Conservation (phyloP, 2,329 filamentous ascomycete species). For the Phyllachora maydis region DNA sequence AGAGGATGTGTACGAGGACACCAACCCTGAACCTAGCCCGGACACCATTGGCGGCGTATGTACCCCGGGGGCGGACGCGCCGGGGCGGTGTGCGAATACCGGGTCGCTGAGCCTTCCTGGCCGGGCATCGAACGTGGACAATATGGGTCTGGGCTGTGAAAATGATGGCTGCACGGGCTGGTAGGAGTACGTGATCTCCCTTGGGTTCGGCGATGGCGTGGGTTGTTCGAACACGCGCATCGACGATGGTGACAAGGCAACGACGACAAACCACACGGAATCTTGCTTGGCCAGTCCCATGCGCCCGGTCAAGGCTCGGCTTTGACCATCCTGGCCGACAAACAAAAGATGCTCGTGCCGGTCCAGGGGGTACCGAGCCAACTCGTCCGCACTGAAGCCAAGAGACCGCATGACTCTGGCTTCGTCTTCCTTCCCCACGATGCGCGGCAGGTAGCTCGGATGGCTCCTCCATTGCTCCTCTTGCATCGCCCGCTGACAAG, state of each 20-base stretch:
- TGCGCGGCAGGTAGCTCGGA: conserved; percentile 42
- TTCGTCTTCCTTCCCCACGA: conserved; percentile 32
- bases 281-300: conserved; percentile 37
- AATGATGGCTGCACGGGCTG: conserved; percentile 16
- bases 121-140: conserved; percentile 23
- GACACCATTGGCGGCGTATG: no score
- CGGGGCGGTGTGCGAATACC: conserved; percentile 8
- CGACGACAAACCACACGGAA: conserved; percentile 40
- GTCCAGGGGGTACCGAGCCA: conserved; percentile 28
- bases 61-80: conserved; percentile 10
- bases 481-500: conserved; percentile 24
- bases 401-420: conserved; percentile 32
- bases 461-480: conserved; percentile 36
- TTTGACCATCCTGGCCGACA: conserved; percentile 26
- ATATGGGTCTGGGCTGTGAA: conserved; percentile 21
- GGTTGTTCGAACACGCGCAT: conserved; percentile 18
- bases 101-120: conserved; percentile 17
- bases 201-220: conserved; percentile 20
- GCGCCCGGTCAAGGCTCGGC: conserved; percentile 25
- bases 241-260: conserved; percentile 20
- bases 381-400: conserved; percentile 29
- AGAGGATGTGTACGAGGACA: conserved; percentile 23
- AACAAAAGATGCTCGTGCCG: conserved; percentile 35
- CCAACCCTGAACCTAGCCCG: conserved; percentile 18
- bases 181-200: conserved; percentile 20